Evolutionary conservation across 495 filamentous ascomycete species (phyloP).

Genomic region (Penicillium maclennaniae): DNA sequence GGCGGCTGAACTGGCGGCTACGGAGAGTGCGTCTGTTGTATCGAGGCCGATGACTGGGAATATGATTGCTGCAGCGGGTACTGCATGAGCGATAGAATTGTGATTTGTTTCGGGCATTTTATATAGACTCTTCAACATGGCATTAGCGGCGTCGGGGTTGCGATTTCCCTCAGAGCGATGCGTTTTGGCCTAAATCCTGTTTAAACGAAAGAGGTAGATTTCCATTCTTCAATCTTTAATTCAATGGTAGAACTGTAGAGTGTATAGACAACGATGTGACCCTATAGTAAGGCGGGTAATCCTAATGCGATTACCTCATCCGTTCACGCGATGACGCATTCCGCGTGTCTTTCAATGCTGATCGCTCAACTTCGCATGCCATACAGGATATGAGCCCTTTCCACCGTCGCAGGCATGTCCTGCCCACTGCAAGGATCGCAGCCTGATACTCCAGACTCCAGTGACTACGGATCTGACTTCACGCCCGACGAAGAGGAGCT

Average conservation of each 20-base stretch:
- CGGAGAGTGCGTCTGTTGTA: conserved; percentile 6
- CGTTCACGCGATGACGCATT: conserved; percentile 9
- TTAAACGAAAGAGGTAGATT: conserved; percentile 16
- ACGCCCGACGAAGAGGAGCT: conserved; percentile 57
- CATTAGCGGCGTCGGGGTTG: conserved; percentile 3
- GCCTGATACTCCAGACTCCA: conserved; percentile 17
- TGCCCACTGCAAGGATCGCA: conserved; percentile 22
- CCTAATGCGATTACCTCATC: conserved; percentile 1
- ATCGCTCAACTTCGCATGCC: conserved; percentile 5
- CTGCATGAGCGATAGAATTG: conserved; percentile 17
- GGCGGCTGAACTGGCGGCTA: conserved; percentile 27
- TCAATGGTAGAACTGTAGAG: not conserved
- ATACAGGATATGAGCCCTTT: conserved; percentile 19
- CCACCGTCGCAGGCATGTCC: conserved; percentile 37
- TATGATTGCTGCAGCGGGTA: conserved; percentile 17
- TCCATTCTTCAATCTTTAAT: not conserved
- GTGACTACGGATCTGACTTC: conserved; percentile 72
- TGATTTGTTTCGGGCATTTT: not conserved
- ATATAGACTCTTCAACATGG: conserved; percentile 15
- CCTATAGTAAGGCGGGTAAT: conserved; percentile 4
- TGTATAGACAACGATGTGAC: not conserved
- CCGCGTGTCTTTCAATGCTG: not conserved
- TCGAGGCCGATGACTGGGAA: conserved; percentile 5
- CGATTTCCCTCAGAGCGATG: conserved; percentile 10
- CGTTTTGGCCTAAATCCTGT: conserved; percentile 19